Base-by-base conservation (phyloP, 768 basidiomycete species). In the Lactifluus piperatus region DNA sequence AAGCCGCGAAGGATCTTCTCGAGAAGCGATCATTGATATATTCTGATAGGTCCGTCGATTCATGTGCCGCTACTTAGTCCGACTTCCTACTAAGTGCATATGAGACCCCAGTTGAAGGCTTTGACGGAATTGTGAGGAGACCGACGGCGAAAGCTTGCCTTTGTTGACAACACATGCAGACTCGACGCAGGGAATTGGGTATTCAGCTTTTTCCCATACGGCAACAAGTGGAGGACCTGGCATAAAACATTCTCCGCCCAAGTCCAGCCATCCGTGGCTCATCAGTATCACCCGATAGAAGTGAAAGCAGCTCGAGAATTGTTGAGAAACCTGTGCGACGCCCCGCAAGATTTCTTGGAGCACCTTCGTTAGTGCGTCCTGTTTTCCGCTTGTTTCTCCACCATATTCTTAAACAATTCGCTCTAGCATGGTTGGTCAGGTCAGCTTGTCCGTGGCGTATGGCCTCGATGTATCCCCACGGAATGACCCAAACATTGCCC, bases 401-500 rank as follows among this genome's bases (percentile, higher is more conserved):
- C 24, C 36, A 58, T 14, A 37, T n/a, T 45, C 34, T 22, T 48
- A n/a, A 48, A 16, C 10, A 18, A 26, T 43, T 39, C 20, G 10
- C 44, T 22, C 37, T 32, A 63, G 52, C 22, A 48, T 74, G 63
- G 66, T 74, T 0, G 76, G 71, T 9, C 69, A 72, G n/a, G 65
- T 74, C 29, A 66, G 74, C 20, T 64, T 81, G 51, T 72, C 71
- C 0, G 57, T 79, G 7, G 73, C 76, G 0, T 81, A 82, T 61
- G 81, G 81, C 0, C 69, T 80, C n/a, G 65, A 74, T 13, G 69
- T 77, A 9, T 57, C 70, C 30, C 68, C 74, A 0, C 51, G 66
- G 14, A 65, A 76, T 53, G 81, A 82, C 63, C 76, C 79, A 3
- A 76, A 74, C 61, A 69, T 83, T 34, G 62, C 66, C 0, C 66